Percentiles rank a stretch among this genome's conserved stretches.
Conservation (phyloP, 176 grass and related monocot species). For the Hordeum vulgare region DNA sequence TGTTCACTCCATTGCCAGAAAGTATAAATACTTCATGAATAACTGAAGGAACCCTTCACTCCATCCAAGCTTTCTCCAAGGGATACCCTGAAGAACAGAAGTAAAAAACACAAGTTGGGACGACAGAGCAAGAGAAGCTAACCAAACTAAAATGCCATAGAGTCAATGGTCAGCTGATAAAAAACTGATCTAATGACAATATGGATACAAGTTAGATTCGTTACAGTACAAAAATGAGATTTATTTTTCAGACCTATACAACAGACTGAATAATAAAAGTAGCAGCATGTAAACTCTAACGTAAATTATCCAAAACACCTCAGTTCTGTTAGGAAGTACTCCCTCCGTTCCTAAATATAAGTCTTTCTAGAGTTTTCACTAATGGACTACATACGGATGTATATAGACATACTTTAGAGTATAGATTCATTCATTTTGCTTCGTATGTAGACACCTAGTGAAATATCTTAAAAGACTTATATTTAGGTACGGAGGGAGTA, state of each 20-base stretch:
- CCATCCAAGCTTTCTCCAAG: slow-evolving; percentile 80
- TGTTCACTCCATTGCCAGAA: not conserved
- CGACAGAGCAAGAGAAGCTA: not conserved
- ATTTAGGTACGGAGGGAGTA: no score
- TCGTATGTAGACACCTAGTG: no score
- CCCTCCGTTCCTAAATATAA: no score
- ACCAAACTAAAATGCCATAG: not conserved
- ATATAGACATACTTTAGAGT: no score
- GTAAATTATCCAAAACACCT: not conserved
- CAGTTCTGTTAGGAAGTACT: no score
- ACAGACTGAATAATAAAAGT: slow-evolving; percentile 9
- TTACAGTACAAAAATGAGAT: not conserved
- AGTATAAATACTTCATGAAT: slow-evolving; percentile 24
- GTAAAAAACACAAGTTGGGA: not conserved
- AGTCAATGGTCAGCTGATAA: not conserved
- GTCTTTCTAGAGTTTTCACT: no score
- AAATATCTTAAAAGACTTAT: no score
- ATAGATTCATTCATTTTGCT: no score
- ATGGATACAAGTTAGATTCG: not conserved
- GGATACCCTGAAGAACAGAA: slow-evolving; percentile 34
- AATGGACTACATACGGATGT: no score
- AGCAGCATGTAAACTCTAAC: not conserved
- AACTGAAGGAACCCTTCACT: slow-evolving; percentile 62
- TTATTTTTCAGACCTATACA: not conserved
- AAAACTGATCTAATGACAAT: not conserved